Evolutionary conservation across 2,329 filamentous ascomycete species (phyloP).

Genomic region (Zalaria sp.): DNA sequence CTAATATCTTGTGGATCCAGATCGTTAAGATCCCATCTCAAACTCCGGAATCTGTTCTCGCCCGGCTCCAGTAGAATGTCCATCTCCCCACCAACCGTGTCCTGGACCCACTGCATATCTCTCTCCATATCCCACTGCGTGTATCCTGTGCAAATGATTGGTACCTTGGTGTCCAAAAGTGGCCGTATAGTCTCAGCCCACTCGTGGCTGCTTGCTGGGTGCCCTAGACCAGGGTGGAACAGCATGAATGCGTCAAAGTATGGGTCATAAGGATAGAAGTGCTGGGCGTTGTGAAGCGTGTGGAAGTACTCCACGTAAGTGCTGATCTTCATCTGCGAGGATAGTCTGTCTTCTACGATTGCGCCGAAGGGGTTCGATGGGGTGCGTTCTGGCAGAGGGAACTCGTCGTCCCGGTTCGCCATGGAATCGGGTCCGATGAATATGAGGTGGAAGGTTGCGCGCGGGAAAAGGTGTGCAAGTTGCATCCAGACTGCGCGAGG

Average conservation of each 20-base stretch:
- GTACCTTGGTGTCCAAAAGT: constrained; percentile 87
- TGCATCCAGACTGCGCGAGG: constrained; percentile 91
- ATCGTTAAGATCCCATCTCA: constrained; percentile 95
- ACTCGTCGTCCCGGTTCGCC: constrained; percentile 84
- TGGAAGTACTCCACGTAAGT: constrained; percentile 98
- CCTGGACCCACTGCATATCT: constrained; percentile 78
- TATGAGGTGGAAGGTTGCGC: constrained; percentile 75
- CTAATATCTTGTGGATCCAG: constrained; percentile 86
- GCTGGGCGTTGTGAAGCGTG: constrained; percentile 77
- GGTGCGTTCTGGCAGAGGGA: constrained; percentile 76
- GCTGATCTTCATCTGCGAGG: constrained; percentile 84
- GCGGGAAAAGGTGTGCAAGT: constrained; percentile 87
- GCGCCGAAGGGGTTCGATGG: constrained; percentile 81
- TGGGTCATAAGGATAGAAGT: constrained; percentile 89
- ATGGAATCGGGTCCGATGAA: constrained; percentile 96
- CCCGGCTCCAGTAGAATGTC: constrained; percentile 84
- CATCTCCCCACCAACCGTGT: constrained; percentile 78
- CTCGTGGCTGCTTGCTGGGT: constrained; percentile 84
- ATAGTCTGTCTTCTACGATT: constrained; percentile 83
- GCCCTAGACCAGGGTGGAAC: constrained; percentile 92
- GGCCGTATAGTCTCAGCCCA: constrained; percentile 85
- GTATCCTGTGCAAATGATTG: constrained; percentile 89
- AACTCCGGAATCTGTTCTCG: constrained; percentile 84
- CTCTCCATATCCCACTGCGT: constrained; percentile 90
- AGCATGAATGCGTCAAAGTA: constrained; percentile 97